Evolutionary conservation across 768 basidiomycete species (phyloP), one percentile per base, ranked within the genome.

Genomic region (Rhizopogon rudus): DNA sequence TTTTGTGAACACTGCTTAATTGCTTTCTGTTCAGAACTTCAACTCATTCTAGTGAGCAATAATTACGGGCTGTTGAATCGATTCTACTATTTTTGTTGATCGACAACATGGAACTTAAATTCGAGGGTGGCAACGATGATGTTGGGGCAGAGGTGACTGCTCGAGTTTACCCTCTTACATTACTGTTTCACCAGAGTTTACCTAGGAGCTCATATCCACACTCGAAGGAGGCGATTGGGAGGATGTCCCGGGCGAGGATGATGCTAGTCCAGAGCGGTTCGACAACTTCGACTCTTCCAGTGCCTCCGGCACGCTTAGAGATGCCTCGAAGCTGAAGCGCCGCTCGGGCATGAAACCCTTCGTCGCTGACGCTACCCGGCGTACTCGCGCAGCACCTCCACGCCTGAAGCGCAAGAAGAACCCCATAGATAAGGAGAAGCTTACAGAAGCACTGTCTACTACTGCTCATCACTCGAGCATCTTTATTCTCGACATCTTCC

Each of bases 401-500:
- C 69, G 60, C 31, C 54, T n/a, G 63, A 66, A 44, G 67, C 73
- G 37, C 46, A 71, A 44, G 58, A 73, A 55, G 66, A 64, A 2
- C 12, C 69, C 53, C 33, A 33, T 57, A 65, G 58, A 62, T 66
- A n/a, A 53, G 31, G 63, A 67, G 25, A 60, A 64, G 8, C 25
- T 70, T 5, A 61, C 62, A 49, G 61, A 61, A 53, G 60, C 60
- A 1, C 31, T 65, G 13, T 52, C 63, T 3, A 52, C 61, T 6
- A 62, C 70, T 14, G 65, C 54, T 40, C 66, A 57, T 51, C 70
- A 60, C 43, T 64, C 71, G 2, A 49, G 70, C 9, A 54, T 54
- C 6, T 88, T 84, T 63, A 28, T 69, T 17, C 62, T 80, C 22
- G 80, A 82, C 61, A 67, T 90, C 37, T 28, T 83, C 54, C 65